These are phyloP conservation scores for Daldinia concentrica DNA, from an alignment of 495 filamentous ascomycete species.

Conservation along the genomic window DNA sequence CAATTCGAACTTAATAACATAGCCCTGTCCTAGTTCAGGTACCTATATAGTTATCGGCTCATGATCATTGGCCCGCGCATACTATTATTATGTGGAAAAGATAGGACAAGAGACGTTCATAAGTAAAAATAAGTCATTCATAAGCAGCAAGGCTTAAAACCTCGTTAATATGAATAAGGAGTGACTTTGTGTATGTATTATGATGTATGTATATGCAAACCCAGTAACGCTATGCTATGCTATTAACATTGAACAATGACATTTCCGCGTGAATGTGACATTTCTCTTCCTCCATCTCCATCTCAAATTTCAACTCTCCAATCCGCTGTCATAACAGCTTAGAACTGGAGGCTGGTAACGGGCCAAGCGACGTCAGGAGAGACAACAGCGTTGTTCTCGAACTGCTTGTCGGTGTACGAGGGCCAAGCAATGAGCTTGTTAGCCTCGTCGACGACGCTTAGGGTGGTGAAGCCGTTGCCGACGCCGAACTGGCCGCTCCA, in stretches of 20 bases:
- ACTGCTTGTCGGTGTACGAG: slow-evolving; percentile 54
- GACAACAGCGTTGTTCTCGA: slow-evolving; percentile 51
- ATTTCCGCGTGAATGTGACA: background rate
- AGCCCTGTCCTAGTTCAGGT: background rate
- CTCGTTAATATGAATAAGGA: background rate
- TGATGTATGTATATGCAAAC: background rate
- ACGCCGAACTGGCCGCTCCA: slow-evolving; percentile 61
- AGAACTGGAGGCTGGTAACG: slow-evolving; percentile 52
- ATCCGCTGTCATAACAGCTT: slow-evolving; percentile 25
- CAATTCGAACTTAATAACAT: background rate
- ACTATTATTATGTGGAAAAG: background rate
- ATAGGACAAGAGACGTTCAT: background rate
- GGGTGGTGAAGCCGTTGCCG: slow-evolving; percentile 57
- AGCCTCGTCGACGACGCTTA: slow-evolving; percentile 59
- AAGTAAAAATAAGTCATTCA: background rate
- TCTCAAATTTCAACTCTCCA: background rate
- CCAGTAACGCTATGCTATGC: background rate
- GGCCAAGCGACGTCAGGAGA: slow-evolving; percentile 54
- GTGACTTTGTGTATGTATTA: background rate
- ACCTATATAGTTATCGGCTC: background rate
- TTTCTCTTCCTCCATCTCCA: background rate
- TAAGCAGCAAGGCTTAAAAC: background rate
- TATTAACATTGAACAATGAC: slow-evolving; percentile 3
- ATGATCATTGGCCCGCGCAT: background rate
- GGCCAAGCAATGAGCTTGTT: slow-evolving; percentile 53